These are phyloP conservation scores for Cytospora piceae DNA, from an alignment of 2,329 filamentous ascomycete species.

Conservation along the genomic window DNA sequence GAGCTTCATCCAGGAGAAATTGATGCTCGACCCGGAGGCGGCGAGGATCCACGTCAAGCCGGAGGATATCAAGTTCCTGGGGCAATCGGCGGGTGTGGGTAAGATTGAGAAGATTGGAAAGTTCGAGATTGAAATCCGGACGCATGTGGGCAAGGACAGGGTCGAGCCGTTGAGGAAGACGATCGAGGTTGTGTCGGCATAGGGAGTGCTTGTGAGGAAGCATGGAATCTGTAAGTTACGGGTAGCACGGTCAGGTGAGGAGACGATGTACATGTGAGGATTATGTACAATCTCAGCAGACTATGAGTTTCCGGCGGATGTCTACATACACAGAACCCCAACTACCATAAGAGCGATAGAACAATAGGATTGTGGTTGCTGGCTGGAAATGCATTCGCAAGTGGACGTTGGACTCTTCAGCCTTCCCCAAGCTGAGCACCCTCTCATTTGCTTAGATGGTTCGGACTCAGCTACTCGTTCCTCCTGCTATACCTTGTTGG, in stretches of 20 bases:
- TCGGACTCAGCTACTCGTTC: too few relatives aligned
- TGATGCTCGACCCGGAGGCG: constrained; percentile 41
- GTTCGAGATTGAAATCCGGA: constrained; percentile 44
- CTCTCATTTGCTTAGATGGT: neutral
- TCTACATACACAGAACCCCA: neutral
- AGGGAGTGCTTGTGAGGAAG: constrained; percentile 7
- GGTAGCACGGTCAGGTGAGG: neutral
- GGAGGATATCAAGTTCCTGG: constrained; percentile 41
- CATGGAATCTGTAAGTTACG: neutral
- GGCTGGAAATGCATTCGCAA: neutral
- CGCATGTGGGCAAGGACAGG: constrained; percentile 35
- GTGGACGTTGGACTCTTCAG: neutral
- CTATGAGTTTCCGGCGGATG: neutral
- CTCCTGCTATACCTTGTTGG: too few relatives aligned
- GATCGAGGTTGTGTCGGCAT: constrained; percentile 42
- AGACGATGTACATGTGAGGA: neutral
- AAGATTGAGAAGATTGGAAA: constrained; percentile 47
- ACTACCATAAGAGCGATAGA: neutral
- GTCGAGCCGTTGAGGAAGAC: constrained; percentile 40
- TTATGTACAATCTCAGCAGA: neutral
- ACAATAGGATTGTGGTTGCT: neutral
- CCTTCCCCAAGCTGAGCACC: neutral
- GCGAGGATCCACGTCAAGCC: constrained; percentile 42
- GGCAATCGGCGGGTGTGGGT: constrained; percentile 40
- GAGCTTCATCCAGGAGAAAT: constrained; percentile 39